Base-by-base conservation (phyloP, 176 grass and related monocot genomes). In the Themeda triandra region DNA sequence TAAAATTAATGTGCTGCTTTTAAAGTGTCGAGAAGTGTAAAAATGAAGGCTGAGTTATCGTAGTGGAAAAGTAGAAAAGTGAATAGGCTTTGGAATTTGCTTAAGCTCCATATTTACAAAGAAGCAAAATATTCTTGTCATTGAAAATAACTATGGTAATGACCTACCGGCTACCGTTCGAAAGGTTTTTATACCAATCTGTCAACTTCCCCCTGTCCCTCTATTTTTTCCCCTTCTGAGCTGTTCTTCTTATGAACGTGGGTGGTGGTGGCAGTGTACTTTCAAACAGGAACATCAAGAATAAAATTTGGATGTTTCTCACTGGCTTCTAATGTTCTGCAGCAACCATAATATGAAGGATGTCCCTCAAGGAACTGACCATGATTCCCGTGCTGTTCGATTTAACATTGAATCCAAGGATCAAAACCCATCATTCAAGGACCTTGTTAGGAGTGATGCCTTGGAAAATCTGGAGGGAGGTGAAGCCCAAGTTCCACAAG, bases 401-500 rank as follows among this genome's bases (percentile, higher is more conserved):
- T 90, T 90, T 86, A 80, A 42, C 63, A 69, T 85, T 21, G 93
- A 93, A 73, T 84, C 90, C 12, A 90, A 90, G 82, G 83, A 85
- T 83, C 96, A 89, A 25, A 92, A 84, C 48, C 83, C 79, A 49
- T 93, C 87, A 78, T 95, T 98, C 63, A 93, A 92, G 31, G 83
- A 90, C 42, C 83, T 90, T 33, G 71, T 91, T 68, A 89, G 54
- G 54, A 85, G 80, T 79, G 79, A 73, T 53, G 81, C 54, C 4
- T 72, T 72, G 41, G 96, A 93, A 90, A 92, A 89, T 78, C 71
- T 69, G 66, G 92, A 93, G 69, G 83, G 66, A 78, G 33, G 44
- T 58, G 76, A 83, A 36, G 60, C 65, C 49, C 87, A 93, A 77
- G 83, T 81, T 76, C 76, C 84, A 77, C 89, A 90, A 84, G 95